Percentiles rank a stretch among this genome's conserved stretches.
Conservation (phyloP, 2,329 filamentous ascomycete species). For the Talaromyces sp. region DNA sequence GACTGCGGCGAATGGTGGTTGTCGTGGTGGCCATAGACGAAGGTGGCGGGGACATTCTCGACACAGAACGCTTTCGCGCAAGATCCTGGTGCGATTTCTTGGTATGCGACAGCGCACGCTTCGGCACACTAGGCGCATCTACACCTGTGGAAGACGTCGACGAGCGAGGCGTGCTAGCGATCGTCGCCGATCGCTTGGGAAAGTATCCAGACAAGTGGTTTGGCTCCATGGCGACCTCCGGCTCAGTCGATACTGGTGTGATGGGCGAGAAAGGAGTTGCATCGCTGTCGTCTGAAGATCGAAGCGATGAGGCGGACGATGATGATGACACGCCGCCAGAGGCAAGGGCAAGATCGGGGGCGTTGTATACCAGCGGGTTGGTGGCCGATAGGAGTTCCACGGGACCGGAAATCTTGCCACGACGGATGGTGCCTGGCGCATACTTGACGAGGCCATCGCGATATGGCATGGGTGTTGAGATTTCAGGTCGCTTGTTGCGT, state of each 20-base stretch:
- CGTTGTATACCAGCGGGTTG: conserved; percentile 93
- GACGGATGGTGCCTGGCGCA: conserved; percentile 46
- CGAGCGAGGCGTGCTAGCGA: conserved; percentile 55
- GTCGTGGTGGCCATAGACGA: conserved; percentile 32
- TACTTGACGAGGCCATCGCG: conserved; percentile 47
- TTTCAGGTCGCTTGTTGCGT: conserved; percentile 48
- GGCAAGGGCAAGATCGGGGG: conserved; percentile 75
- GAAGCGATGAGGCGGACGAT: conserved; percentile 54
- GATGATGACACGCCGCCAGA: conserved; percentile 39
- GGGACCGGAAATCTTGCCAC: conserved; percentile 72
- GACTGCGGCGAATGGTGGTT: conserved; percentile 35
- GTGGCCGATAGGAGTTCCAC: conserved; percentile 88
- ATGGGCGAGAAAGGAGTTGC: conserved; percentile 49
- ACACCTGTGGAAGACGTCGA: conserved; percentile 47
- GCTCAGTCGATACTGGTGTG: conserved; percentile 36
- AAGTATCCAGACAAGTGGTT: conserved; percentile 60
- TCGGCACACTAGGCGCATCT: conserved; percentile 68
- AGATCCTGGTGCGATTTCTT: conserved; percentile 80
- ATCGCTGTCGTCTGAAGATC: conserved; percentile 72
- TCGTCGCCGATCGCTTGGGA: conserved; percentile 68
- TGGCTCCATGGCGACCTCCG: conserved; percentile 49
- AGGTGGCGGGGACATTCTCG: conserved; percentile 49
- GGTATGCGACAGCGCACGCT: conserved; percentile 80
- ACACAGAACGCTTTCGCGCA: conserved; percentile 65
- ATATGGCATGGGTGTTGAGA: conserved; percentile 45